Conservation (phyloP, 2,329 filamentous ascomycete species). For the Calonectria montana region DNA sequence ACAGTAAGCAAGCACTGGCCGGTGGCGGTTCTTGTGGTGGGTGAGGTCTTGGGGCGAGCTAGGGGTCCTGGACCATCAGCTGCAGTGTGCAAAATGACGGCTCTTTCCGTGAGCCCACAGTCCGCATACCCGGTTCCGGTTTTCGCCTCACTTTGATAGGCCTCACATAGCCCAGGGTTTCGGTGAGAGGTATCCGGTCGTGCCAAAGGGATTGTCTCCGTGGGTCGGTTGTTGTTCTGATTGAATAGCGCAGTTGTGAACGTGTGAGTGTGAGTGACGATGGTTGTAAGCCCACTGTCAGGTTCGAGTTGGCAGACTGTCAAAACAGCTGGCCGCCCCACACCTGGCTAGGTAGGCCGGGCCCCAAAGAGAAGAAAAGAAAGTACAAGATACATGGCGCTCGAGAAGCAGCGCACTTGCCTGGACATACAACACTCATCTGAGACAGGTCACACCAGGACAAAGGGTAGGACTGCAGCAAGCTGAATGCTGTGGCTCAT, state of each 20-base stretch:
- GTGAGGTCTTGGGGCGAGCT: not conserved
- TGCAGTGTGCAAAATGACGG: not conserved
- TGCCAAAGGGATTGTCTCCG: not conserved
- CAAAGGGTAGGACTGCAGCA: not conserved
- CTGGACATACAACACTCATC: not conserved
- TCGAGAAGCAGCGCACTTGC: not conserved
- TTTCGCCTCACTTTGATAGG: not conserved
- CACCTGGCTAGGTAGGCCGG: not conserved
- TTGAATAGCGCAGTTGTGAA: not conserved
- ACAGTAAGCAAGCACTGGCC: constrained; percentile 24
- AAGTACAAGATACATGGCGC: not conserved
- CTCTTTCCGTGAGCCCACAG: not conserved
- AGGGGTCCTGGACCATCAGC: not conserved
- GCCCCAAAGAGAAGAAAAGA: no score
- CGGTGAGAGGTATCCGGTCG: not conserved
- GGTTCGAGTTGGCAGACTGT: not conserved
- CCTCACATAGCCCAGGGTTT: not conserved
- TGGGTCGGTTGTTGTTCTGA: not conserved
- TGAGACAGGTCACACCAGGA: not conserved
- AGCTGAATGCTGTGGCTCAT: not conserved
- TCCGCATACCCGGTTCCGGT: not conserved
- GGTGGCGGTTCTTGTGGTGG: constrained; percentile 12
- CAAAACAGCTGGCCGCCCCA: not conserved
- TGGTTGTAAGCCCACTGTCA: not conserved
- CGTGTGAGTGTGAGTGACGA: not conserved